Evolutionary conservation across 345 rosid genomes (phyloP).

Genomic region (Eucalyptus coolabah): DNA sequence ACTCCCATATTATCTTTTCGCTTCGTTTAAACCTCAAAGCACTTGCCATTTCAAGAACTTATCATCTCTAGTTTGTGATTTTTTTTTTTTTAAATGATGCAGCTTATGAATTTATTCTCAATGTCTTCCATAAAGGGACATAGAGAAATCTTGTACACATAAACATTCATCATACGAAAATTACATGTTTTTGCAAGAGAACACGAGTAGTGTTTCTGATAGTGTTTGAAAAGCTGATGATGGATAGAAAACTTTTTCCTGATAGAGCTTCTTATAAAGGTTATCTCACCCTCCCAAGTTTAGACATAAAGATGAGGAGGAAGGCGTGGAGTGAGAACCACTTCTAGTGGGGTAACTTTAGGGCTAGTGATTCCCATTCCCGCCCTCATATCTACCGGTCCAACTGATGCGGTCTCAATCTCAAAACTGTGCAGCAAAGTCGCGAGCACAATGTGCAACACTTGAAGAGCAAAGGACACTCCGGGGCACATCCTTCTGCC

Average conservation of each 20-base stretch:
- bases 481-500: constrained; percentile 45
- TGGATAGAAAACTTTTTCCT: background rate
- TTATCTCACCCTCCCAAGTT: background rate
- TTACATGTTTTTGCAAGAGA: background rate
- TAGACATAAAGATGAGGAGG: background rate
- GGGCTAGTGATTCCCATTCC: constrained; percentile 15
- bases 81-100: background rate
- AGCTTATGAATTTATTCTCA: background rate
- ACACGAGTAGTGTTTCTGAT: no score
- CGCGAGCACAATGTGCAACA: constrained; percentile 22
- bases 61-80: background rate
- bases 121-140: background rate
- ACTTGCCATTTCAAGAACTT: background rate
- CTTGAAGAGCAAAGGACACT: constrained; percentile 22
- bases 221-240: background rate
- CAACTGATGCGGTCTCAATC: background rate
- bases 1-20: background rate
- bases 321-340: constrained; percentile 23
- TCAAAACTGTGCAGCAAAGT: constrained; percentile 36
- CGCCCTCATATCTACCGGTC: constrained; percentile 17
- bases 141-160: background rate
- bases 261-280: background rate
- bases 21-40: background rate
- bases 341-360: constrained; percentile 32
- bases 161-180: background rate